Evolutionary conservation across 148 eudicot species (phyloP), one percentile per base, ranked within the genome.

Genomic region (Agrostemma githago): DNA sequence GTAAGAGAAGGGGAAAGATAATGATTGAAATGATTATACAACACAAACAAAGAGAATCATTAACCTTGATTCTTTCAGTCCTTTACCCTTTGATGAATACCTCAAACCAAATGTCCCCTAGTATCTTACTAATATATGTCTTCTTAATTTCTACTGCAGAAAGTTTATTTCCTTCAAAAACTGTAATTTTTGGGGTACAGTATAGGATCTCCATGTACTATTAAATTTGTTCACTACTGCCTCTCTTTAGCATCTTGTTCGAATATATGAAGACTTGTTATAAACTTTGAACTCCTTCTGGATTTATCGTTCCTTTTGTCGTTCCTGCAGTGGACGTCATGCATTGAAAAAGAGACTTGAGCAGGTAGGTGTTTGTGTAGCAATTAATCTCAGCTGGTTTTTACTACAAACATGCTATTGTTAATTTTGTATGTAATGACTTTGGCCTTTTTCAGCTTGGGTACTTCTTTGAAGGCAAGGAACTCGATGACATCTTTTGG

Each of bases 401-500:
- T 26, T 20, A 2, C 2, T 7, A 53, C 15, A 66, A 14, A 15
- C 20, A 7, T 6, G 17, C 6, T 69, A 20, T 66, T 9, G 15
- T 3, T 58, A 26, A 26, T 26, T 26, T 26, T 26, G 0, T 26
- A 7, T 66, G 57, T 62, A 76, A 63, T 66, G 11, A 58, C 61
- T 48, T 80, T 73, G 58, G 37, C 14, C 2, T 75, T 75, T 64
- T 80, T 67, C 91, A 94, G 98, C 90, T 94, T 75, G 98, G 98
- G 58, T 91, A 85, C 81, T 83, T 76, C 70, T 87, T 91, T 81
- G 89, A 89, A 67, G 92, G 95, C 69, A 89, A 88, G 85, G 97
- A 93, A 78, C 97, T 93, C 72, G 92, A 93, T 77, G 95, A 88
- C 73, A 81, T 93, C 64, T 93, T 91, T 75, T 80, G 87, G 89